Percentiles rank a stretch among this genome's conserved stretches.
Evolutionary conservation across 2,329 filamentous ascomycete species (phyloP).

Genomic region (Cordyceps cicadae): DNA sequence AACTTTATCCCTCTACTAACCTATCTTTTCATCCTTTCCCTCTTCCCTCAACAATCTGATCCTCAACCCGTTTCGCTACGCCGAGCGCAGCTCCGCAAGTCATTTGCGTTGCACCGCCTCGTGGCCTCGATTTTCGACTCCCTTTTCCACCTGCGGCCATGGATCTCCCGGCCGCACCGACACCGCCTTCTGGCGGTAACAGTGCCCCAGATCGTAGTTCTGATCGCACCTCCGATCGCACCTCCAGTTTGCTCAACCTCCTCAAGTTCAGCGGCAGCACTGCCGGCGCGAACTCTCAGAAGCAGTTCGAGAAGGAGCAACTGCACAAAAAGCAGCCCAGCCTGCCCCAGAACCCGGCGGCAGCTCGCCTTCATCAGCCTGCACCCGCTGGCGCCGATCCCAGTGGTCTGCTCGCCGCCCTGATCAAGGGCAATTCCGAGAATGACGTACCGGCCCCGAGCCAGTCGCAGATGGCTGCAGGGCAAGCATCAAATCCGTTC

Average conservation of each 20-base stretch:
- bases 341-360: constrained; percentile 18
- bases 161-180: constrained; percentile 44
- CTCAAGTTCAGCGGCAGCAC: constrained; percentile 49
- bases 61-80: constrained; percentile 1
- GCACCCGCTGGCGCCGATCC: constrained; percentile 49
- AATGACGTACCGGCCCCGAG: constrained; percentile 32
- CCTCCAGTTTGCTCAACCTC: constrained; percentile 49
- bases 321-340: constrained; percentile 14
- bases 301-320: constrained; percentile 11
- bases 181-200: constrained; percentile 31
- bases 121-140: constrained; percentile 5
- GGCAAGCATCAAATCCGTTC: constrained; percentile 29
- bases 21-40: background rate
- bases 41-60: background rate
- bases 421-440: constrained; percentile 51
- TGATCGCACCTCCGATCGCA: constrained; percentile 47
- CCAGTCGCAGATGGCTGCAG: constrained; percentile 17
- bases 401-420: constrained; percentile 48
- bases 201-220: constrained; percentile 39
- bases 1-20: constrained; percentile 6
- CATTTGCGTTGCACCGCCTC: constrained; percentile 10
- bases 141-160: constrained; percentile 15
- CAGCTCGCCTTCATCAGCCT: constrained; percentile 45
- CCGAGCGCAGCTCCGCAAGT: constrained; percentile 11
- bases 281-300: constrained; percentile 21